Conservation (phyloP, 805 yeast species). For the Ascoidea rubescens region DNA sequence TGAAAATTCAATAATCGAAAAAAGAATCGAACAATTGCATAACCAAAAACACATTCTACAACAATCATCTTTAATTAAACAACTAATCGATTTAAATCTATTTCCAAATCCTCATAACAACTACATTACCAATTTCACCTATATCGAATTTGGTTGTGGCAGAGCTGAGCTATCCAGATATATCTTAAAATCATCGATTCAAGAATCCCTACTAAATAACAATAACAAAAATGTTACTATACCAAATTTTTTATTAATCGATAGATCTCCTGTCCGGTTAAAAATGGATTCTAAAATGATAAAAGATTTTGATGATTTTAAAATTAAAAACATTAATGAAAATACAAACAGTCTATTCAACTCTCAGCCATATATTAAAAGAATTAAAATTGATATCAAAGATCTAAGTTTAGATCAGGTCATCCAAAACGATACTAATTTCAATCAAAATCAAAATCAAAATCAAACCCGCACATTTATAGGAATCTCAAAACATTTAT, state of each 20-base stretch:
- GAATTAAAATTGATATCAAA: slow-evolving; percentile 69
- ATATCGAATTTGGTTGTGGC: slow-evolving; percentile 85
- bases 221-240: background rate
- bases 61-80: slow-evolving; percentile 69
- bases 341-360: slow-evolving; percentile 3
- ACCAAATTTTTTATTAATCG: slow-evolving; percentile 45
- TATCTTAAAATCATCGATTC: slow-evolving; percentile 23
- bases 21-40: slow-evolving; percentile 32
- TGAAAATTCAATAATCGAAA: slow-evolving; percentile 18
- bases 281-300: slow-evolving; percentile 61
- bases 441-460: slow-evolving; percentile 4
- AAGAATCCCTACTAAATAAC: slow-evolving; percentile 12
- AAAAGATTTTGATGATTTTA: slow-evolving; percentile 30
- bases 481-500: slow-evolving; percentile 75
- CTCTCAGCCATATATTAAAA: slow-evolving; percentile 21
- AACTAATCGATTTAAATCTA: slow-evolving; percentile 30
- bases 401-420: slow-evolving; percentile 45
- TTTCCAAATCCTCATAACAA: slow-evolving; percentile 16
- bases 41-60: slow-evolving; percentile 70
- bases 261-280: slow-evolving; percentile 64
- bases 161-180: slow-evolving; percentile 72
- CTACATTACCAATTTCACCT: slow-evolving; percentile 17
- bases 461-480: slow-evolving; percentile 19
- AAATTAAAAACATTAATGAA: slow-evolving; percentile 6
- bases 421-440: slow-evolving; percentile 16